These are phyloP conservation scores for Quercus suber DNA, from an alignment of 306 rosid species.

Conservation along the genomic window DNA sequence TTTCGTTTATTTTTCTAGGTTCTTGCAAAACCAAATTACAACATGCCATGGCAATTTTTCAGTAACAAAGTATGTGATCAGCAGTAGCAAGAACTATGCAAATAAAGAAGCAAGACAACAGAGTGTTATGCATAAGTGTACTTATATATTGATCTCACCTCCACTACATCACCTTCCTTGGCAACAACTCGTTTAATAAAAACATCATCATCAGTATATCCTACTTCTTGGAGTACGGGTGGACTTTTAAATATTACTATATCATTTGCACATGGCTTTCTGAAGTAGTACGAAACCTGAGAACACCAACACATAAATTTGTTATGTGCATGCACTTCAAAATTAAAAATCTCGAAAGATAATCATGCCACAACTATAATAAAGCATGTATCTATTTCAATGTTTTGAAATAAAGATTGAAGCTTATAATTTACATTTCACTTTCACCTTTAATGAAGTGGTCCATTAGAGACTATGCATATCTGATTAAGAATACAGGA, in stretches of 20 bases:
- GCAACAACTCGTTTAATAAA: conserved; percentile 93
- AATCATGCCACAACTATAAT: conserved; percentile 6
- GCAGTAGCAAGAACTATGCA: neutral
- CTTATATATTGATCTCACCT: conserved; percentile 50
- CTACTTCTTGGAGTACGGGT: conserved; percentile 94
- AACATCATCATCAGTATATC: conserved; percentile 87
- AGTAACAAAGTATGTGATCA: neutral
- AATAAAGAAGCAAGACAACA: neutral
- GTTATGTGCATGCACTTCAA: neutral
- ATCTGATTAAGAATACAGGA: neutral
- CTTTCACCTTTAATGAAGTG: neutral
- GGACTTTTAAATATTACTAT: conserved; percentile 94
- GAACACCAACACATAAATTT: conserved; percentile 22
- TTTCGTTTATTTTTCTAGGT: neutral
- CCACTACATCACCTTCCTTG: conserved; percentile 84
- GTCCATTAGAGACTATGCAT: conserved; percentile 4
- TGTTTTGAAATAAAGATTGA: neutral
- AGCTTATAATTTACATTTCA: neutral
- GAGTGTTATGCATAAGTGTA: neutral
- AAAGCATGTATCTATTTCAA: neutral
- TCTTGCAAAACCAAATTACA: conserved; percentile 4
- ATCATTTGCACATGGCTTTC: conserved; percentile 92
- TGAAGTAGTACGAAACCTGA: conserved; percentile 90
- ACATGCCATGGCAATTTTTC: neutral
- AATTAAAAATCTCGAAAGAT: conserved; percentile 6